Percentiles rank a stretch among this genome's conserved stretches.
phyloP scores from a whole-genome alignment of 2,329 filamentous ascomycete genomes.

The Metarhizium sp. region DNA sequence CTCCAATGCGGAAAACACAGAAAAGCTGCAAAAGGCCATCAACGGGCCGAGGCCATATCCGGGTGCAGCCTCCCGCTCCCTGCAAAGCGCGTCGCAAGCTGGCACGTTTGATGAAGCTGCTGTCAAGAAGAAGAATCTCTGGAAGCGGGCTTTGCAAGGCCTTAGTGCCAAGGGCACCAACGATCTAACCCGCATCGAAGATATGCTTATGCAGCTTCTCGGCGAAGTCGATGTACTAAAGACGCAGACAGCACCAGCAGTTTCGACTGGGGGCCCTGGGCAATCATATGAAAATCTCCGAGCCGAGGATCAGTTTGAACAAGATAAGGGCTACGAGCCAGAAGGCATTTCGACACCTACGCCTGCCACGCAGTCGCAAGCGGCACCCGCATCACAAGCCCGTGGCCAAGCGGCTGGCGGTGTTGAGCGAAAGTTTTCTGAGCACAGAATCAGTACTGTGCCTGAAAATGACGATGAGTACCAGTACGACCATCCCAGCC shows the following conservation, averaged over 20 bases:
- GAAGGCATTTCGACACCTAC: slow-evolving; percentile 66
- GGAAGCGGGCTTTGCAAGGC: slow-evolving; percentile 86
- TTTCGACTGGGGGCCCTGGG: slow-evolving; percentile 39
- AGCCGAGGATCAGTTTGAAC: slow-evolving; percentile 53
- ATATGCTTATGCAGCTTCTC: slow-evolving; percentile 85
- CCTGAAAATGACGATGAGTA: slow-evolving; percentile 74
- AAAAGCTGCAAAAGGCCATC: slow-evolving; percentile 73
- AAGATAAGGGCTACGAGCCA: slow-evolving; percentile 70
- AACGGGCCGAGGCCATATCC: slow-evolving; percentile 82
- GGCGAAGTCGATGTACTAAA: slow-evolving; percentile 84
- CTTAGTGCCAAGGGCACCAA: slow-evolving; percentile 80
- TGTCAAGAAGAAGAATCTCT: slow-evolving; percentile 85
- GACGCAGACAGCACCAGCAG: slow-evolving; percentile 38
- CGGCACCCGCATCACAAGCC: slow-evolving; percentile 52
- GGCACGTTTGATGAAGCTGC: slow-evolving; percentile 47
- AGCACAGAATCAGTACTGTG: slow-evolving; percentile 84
- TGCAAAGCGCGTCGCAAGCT: slow-evolving; percentile 46
- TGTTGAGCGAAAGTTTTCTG: slow-evolving; percentile 51
- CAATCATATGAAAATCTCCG: slow-evolving; percentile 62
- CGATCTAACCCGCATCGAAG: slow-evolving; percentile 80
- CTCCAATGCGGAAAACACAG: slow-evolving; percentile 77
- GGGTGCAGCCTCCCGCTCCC: slow-evolving; percentile 49
- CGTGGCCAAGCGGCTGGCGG: slow-evolving; percentile 32
- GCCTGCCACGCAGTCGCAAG: slow-evolving; percentile 66
- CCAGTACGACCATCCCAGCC: slow-evolving; percentile 40